These are phyloP conservation scores for Chalciporus piperatus DNA, from an alignment of 768 basidiomycete species.

Conservation along the genomic window DNA sequence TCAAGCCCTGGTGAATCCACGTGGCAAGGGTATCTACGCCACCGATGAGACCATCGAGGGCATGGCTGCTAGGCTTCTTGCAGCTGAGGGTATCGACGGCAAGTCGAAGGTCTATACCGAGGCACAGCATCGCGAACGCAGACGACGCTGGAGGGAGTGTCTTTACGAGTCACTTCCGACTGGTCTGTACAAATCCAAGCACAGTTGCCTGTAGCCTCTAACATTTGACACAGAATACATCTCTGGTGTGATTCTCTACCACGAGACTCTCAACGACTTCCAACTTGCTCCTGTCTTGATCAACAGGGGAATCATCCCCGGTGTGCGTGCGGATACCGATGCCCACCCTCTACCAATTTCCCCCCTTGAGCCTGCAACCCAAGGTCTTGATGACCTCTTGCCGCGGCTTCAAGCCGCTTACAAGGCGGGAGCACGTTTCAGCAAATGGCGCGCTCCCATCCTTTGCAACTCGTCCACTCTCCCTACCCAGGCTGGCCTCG, in stretches of 20 bases:
- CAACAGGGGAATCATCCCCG: constrained; percentile 45
- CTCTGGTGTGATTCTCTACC: constrained; percentile 50
- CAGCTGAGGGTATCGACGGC: constrained; percentile 29
- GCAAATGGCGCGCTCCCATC: constrained; percentile 51
- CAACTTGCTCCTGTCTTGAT: constrained; percentile 44
- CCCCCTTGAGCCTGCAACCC: constrained; percentile 44
- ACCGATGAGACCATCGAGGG: constrained; percentile 50
- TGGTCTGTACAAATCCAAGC: constrained; percentile 26
- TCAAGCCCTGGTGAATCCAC: constrained; percentile 43
- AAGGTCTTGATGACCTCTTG: constrained; percentile 48
- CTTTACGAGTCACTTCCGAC: constrained; percentile 42
- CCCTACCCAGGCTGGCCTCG: constrained; percentile 41
- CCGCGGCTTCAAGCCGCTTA: constrained; percentile 41
- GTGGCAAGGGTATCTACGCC: constrained; percentile 52
- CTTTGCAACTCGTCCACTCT: constrained; percentile 41
- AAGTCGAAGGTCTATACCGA: constrained; percentile 28
- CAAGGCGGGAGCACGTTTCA: constrained; percentile 46
- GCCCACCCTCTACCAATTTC: constrained; percentile 44
- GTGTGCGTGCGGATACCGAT: constrained; percentile 51
- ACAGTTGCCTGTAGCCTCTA: background rate
- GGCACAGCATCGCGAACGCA: constrained; percentile 37
- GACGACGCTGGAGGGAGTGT: constrained; percentile 43
- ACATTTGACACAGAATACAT: constrained; percentile 38
- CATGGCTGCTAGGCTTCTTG: constrained; percentile 39
- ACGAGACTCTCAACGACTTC: constrained; percentile 49